A percentile compares a stretch with the other conserved stretches of the same genome.
Conservation (phyloP, 257 asterid genomes). For the Capsicum pubescens region DNA sequence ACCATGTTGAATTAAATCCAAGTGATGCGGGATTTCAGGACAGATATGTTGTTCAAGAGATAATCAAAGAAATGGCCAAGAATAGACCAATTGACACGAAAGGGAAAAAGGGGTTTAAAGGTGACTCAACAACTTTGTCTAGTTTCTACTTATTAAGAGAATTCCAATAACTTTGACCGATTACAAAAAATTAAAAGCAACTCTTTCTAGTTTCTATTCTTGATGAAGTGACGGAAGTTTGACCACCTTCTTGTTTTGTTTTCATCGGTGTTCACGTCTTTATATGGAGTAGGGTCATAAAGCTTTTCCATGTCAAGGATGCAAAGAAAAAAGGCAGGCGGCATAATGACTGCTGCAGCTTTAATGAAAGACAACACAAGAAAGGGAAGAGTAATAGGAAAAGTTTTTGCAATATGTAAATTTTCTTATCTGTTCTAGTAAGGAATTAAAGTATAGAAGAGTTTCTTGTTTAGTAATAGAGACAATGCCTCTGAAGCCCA, state of each 20-base stretch:
- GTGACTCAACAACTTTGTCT: slow-evolving; percentile 40
- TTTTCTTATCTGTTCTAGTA: neutral
- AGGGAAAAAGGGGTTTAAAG: slow-evolving; percentile 95
- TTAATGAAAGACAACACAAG: neutral
- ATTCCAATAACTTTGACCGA: neutral
- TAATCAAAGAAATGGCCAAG: slow-evolving; percentile 96
- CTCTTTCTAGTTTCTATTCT: neutral
- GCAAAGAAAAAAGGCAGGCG: neutral
- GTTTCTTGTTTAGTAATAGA: neutral
- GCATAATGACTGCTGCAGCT: neutral
- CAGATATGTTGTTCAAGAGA: slow-evolving; percentile 94
- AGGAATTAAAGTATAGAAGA: neutral
- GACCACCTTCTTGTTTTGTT: neutral
- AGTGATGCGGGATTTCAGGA: slow-evolving; percentile 97
- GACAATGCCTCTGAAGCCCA: neutral
- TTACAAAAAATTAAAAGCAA: neutral
- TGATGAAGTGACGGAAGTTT: neutral
- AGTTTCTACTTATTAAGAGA: neutral
- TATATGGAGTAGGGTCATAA: slow-evolving; percentile 14
- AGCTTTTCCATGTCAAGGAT: neutral
- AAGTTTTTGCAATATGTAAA: neutral
- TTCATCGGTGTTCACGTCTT: neutral
- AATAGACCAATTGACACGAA: slow-evolving; percentile 90
- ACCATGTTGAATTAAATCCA: slow-evolving; percentile 95
- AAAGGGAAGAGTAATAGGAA: slow-evolving; percentile 7